phyloP scores from a whole-genome alignment of 2,329 filamentous ascomycete genomes.

The Curvularia lunata region DNA sequence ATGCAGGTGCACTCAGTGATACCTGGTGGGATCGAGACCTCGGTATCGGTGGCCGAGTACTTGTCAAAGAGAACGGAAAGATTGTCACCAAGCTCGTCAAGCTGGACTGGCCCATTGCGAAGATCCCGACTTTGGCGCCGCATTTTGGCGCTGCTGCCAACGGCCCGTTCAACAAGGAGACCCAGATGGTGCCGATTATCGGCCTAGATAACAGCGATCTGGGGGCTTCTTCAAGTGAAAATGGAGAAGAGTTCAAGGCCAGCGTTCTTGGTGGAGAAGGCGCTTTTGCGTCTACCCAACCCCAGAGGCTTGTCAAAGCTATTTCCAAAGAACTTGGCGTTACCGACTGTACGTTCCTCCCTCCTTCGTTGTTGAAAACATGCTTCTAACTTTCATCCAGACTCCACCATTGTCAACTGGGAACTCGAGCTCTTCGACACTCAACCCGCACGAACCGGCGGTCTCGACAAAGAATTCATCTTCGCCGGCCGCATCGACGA shows the following conservation, averaged over 20 bases:
- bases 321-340: slow-evolving; percentile 82
- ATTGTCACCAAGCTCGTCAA: slow-evolving; percentile 84
- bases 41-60: slow-evolving; percentile 84
- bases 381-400: slow-evolving; percentile 28
- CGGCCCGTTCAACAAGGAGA: slow-evolving; percentile 81
- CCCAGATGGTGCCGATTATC: slow-evolving; percentile 91
- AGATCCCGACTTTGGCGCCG: slow-evolving; percentile 87
- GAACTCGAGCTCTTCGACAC: slow-evolving; percentile 94
- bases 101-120: slow-evolving; percentile 89
- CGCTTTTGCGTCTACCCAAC: slow-evolving; percentile 82
- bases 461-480: slow-evolving; percentile 90
- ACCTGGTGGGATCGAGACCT: slow-evolving; percentile 99
- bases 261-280: slow-evolving; percentile 65
- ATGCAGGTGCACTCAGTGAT: slow-evolving; percentile 82
- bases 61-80: slow-evolving; percentile 81
- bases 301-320: slow-evolving; percentile 80
- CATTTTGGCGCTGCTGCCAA: slow-evolving; percentile 81
- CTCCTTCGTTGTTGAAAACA: not conserved
- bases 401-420: slow-evolving; percentile 86
- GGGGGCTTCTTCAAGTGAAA: slow-evolving; percentile 33
- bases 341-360: slow-evolving; percentile 58
- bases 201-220: slow-evolving; percentile 78
- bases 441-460: slow-evolving; percentile 82
- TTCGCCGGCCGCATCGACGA: slow-evolving; percentile 96
- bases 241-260: slow-evolving; percentile 50